Conservation (phyloP, 345 rosid genomes). For the Moringa oleifera region DNA sequence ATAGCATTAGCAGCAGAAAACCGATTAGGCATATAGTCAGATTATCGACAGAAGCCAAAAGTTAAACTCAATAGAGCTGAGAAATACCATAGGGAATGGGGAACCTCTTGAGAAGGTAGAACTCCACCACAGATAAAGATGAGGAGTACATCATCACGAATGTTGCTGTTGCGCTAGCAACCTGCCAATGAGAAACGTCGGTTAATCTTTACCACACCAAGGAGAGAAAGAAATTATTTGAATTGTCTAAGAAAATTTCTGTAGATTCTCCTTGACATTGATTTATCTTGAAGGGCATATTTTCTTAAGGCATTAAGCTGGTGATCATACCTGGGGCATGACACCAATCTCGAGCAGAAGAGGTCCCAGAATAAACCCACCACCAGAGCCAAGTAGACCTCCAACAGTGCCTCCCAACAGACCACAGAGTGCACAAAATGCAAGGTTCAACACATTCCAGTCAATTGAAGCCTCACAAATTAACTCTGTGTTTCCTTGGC, state of each 20-base stretch:
- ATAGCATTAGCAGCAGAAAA: not conserved
- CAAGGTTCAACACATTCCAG: constrained; percentile 71
- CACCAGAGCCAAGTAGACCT: constrained; percentile 93
- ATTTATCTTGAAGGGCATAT: too few species aligned
- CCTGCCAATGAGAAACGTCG: constrained; percentile 41
- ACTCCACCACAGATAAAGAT: constrained; percentile 91
- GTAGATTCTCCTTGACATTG: too few species aligned
- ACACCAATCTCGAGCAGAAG: constrained; percentile 97
- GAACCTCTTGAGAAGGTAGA: constrained; percentile 84
- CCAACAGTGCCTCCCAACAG: constrained; percentile 85
- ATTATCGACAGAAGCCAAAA: too few species aligned
- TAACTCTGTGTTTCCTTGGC: constrained; percentile 53
- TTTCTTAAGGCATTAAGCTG: too few species aligned
- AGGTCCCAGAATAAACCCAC: constrained; percentile 92
- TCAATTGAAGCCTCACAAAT: constrained; percentile 87
- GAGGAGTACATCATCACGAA: constrained; percentile 99
- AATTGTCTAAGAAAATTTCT: too few species aligned
- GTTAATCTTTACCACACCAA: too few species aligned
- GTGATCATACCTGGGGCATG: constrained; percentile 65
- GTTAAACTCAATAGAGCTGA: not conserved
- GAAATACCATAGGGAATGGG: constrained; percentile 81
- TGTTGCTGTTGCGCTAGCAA: constrained; percentile 95
- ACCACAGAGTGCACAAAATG: constrained; percentile 83
- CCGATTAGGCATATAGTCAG: too few species aligned
- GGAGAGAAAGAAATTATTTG: too few species aligned